Conservation (phyloP, 257 asterid genomes). For the Jacaranda mimosifolia region DNA sequence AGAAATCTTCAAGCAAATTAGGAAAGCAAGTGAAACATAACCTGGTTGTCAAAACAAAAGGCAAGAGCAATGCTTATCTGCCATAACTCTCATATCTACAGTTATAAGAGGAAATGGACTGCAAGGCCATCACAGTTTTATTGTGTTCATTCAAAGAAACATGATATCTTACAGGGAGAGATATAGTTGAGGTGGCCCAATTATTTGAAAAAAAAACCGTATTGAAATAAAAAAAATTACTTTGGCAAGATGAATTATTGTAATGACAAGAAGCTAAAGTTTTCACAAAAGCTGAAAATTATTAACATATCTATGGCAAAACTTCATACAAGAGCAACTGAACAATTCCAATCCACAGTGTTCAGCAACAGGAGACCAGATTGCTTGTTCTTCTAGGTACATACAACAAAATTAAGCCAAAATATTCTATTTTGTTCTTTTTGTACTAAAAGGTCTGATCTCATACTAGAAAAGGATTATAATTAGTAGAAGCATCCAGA, state of each 20-base stretch:
- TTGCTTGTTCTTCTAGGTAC: constrained; percentile 4
- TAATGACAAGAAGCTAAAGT: neutral
- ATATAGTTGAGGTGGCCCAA: neutral
- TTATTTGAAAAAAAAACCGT: neutral
- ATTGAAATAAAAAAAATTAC: neutral
- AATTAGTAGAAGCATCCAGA: constrained; percentile 11
- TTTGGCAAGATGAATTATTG: neutral
- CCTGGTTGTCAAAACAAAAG: neutral
- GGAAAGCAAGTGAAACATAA: constrained; percentile 5
- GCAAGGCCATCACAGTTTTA: neutral
- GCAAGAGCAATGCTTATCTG: neutral
- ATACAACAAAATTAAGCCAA: neutral
- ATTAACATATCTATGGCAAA: neutral
- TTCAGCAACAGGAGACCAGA: constrained; percentile 1
- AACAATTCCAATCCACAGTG: constrained; percentile 22
- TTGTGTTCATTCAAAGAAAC: neutral
- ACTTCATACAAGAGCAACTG: neutral
- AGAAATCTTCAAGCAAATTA: constrained; percentile 1
- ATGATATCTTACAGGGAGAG: neutral
- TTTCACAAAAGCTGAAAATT: neutral
- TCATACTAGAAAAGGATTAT: neutral
- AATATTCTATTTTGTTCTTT: neutral
- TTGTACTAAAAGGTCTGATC: neutral
- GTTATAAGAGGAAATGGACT: neutral
- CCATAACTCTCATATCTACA: neutral